Evolutionary conservation across 2,329 filamentous ascomycete genomes (phyloP), one percentile per base, ranked within the genome.

Genomic region (Scytalidium sp.): DNA sequence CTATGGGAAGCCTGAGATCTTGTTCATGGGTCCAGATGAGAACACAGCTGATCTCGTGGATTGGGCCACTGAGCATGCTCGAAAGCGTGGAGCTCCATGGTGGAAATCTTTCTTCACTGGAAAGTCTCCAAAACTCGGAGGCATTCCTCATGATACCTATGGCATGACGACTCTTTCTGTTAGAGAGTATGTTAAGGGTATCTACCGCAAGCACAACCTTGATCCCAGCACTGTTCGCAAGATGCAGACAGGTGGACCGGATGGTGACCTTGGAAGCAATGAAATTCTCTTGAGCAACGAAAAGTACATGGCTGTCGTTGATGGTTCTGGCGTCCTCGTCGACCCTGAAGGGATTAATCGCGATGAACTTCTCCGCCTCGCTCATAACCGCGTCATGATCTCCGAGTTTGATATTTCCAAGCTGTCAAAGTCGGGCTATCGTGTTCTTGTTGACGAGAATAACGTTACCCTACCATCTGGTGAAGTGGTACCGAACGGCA

Each of bases 101-200:
- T 99, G 94, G 94, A 99, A 99, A 79, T 99, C 94, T 0, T 99
- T 99, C 82, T 99, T 99, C 79, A 99, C 94, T 2, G 94, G 94
- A 64, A 99, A 99, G 80, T 96, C 90, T 60, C 94, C 91, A 47
- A 94, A 88, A 71, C 81, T 99, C 13, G 94, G 94, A 56, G 94
- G 94, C 66, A 99, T 99, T 60, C 94, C 94, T 32, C 94, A 99
- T 70, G 94, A 99, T 68, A 74, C 78, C 39, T 99, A 99, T 65
- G 94, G 94, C 62, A 99, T 99, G 94, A 99, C 94, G 1, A 97
- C 94, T 0, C 74, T 97, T 50, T 97, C 92, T 5, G 93, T 99
- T 45, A 90, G 94, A 42, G 90, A 99, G 71, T 99, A 95, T 62
- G 89, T 99, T 58, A 84, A 91, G 64, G 94, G 94, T 43, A 96